A percentile compares a stretch with the other conserved stretches of the same genome.
Evolutionary conservation across 2,329 filamentous ascomycete genomes (phyloP).

Genomic region (Scedosporium aurantiacum): DNA sequence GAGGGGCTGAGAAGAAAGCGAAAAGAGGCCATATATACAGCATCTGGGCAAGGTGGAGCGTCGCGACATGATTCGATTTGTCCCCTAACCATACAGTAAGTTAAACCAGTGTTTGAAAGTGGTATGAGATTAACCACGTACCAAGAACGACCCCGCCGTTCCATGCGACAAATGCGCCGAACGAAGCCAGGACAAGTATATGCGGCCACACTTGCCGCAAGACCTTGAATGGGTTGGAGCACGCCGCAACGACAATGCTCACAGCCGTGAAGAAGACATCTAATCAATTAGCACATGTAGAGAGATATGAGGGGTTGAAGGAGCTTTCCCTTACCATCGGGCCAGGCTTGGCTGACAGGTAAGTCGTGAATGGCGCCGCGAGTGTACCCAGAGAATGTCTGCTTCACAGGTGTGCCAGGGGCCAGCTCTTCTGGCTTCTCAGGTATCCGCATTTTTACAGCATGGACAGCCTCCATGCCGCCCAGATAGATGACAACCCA

Average conservation of each 20-base stretch:
- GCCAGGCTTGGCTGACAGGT: constrained; percentile 31
- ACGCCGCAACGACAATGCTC: constrained; percentile 51
- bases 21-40: constrained; percentile 92
- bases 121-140: constrained; percentile 20
- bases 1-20: constrained; percentile 76
- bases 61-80: constrained; percentile 87
- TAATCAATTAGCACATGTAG: constrained; percentile 16
- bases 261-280: constrained; percentile 46
- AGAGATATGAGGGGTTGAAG: background rate
- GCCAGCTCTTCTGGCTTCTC: background rate
- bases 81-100: constrained; percentile 42
- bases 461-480: constrained; percentile 43
- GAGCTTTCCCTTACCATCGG: constrained; percentile 32
- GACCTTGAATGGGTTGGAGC: constrained; percentile 35
- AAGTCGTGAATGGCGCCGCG: constrained; percentile 46
- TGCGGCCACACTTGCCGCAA: constrained; percentile 44
- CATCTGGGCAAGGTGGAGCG: constrained; percentile 81
- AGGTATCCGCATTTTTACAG: constrained; percentile 32
- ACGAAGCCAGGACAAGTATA: constrained; percentile 52
- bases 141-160: constrained; percentile 89
- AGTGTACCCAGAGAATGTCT: constrained; percentile 27
- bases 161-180: constrained; percentile 67
- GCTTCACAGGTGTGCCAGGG: background rate
- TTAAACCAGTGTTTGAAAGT: constrained; percentile 25
- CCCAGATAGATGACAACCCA: constrained; percentile 79